Evolutionary conservation across 352 stramenopile genomes (phyloP).

Genomic region (Globisporangium nodosum): DNA sequence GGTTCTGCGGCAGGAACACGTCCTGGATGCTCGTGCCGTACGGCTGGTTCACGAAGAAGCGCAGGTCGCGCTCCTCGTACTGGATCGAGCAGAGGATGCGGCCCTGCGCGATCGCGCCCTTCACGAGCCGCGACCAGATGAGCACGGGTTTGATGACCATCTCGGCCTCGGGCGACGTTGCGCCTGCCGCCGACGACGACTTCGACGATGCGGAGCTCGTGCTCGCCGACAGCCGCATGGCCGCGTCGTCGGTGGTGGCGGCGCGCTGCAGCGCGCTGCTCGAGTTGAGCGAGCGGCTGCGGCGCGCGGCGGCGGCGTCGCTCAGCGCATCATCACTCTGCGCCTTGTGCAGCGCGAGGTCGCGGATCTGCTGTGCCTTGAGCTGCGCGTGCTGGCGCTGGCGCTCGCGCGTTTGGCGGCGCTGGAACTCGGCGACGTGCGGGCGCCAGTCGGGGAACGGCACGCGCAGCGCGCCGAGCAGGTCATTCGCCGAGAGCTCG

Average conservation of each 20-base stretch:
- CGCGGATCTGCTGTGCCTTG: conserved; percentile 21
- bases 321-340: conserved; percentile 9
- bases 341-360: conserved; percentile 12
- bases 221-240: conserved; percentile 1
- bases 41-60: conserved; percentile 56
- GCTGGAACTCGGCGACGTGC: conserved; percentile 38
- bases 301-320: conserved; percentile 5
- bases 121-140: conserved; percentile 71
- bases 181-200: too few relatives aligned
- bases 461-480: conserved; percentile 61
- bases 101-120: conserved; percentile 47
- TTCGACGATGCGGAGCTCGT: too few relatives aligned
- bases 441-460: conserved; percentile 64
- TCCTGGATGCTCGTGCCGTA: conserved; percentile 74
- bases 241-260: conserved; percentile 5
- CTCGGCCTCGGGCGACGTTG: conserved; percentile 9
- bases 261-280: conserved; percentile 11
- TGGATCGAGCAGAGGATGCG: conserved; percentile 69
- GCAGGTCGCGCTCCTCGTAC: conserved; percentile 64
- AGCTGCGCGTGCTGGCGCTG: conserved; percentile 20
- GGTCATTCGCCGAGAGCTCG: conserved; percentile 59
- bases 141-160: conserved; percentile 45
- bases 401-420: conserved; percentile 24
- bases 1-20: conserved; percentile 77
- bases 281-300: conserved; percentile 38